Percentiles rank a stretch among this genome's conserved stretches.
These are phyloP conservation scores for Eryngium alpinum DNA, from an alignment of 140 eudicot genomes.

Conservation along the genomic window DNA sequence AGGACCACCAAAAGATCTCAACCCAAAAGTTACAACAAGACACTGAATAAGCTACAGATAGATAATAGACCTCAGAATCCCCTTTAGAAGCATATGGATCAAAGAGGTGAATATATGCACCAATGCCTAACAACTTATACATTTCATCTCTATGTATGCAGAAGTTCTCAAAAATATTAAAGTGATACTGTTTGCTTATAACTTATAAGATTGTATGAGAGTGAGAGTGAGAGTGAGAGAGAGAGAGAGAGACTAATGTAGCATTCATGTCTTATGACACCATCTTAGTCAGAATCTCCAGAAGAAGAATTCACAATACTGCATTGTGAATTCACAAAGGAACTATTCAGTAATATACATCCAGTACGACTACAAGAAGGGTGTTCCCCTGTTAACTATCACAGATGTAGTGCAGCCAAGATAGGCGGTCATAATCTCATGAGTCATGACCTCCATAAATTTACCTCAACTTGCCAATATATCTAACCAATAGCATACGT, in stretches of 20 bases:
- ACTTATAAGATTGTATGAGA: neutral
- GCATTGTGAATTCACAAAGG: neutral
- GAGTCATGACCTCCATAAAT: too few relatives aligned
- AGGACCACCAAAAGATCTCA: too few relatives aligned
- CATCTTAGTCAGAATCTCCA: neutral
- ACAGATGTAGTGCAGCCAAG: too few relatives aligned
- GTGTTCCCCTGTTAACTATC: too few relatives aligned
- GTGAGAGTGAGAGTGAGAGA: neutral
- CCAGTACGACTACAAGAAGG: too few relatives aligned
- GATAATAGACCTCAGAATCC: too few relatives aligned
- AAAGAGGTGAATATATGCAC: neutral
- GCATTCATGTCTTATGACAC: neutral
- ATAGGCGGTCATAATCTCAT: too few relatives aligned
- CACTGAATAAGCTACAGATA: too few relatives aligned
- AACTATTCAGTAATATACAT: too few relatives aligned
- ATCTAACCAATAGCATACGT: neutral
- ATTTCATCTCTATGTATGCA: neutral
- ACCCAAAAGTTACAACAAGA: too few relatives aligned
- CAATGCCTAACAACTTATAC: neutral
- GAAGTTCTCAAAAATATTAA: neutral
- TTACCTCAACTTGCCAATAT: neutral
- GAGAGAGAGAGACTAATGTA: neutral
- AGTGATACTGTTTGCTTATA: neutral
- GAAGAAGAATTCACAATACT: neutral
- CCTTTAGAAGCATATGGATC: neutral